phyloP scores from a whole-genome alignment of 2,329 filamentous ascomycete species.

The Pleurostoma richardsiae region DNA sequence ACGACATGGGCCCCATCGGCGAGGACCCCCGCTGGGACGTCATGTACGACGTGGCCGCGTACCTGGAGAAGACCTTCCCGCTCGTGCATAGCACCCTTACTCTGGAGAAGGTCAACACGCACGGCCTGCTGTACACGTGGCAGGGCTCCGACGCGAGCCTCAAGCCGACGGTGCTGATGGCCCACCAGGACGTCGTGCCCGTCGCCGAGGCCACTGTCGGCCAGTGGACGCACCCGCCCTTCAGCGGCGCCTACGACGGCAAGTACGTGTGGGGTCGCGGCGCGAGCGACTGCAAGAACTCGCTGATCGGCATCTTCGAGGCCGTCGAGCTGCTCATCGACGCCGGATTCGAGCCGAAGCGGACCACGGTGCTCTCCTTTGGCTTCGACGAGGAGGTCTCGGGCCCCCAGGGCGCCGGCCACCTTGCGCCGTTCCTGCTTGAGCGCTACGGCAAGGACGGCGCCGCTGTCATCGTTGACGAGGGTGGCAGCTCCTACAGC shows the following conservation, averaged over 20 bases:
- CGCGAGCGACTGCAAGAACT: constrained; percentile 56
- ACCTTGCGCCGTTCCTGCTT: constrained; percentile 39
- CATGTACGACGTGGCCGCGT: constrained; percentile 47
- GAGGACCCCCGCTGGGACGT: constrained; percentile 54
- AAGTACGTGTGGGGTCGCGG: constrained; percentile 58
- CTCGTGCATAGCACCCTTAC: constrained; percentile 39
- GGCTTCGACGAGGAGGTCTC: constrained; percentile 61
- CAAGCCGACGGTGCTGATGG: constrained; percentile 55
- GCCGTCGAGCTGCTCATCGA: constrained; percentile 50
- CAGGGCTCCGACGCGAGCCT: constrained; percentile 41
- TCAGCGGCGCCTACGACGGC: constrained; percentile 51
- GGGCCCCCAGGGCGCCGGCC: constrained; percentile 42
- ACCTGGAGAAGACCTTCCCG: constrained; percentile 46
- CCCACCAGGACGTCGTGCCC: constrained; percentile 62
- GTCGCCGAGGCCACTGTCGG: constrained; percentile 42
- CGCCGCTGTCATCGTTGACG: constrained; percentile 54
- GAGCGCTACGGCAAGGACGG: constrained; percentile 48
- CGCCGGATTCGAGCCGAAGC: constrained; percentile 44
- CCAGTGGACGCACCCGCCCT: constrained; percentile 58
- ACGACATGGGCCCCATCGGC: constrained; percentile 48
- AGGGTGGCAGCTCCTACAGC: constrained; percentile 43
- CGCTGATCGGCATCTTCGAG: constrained; percentile 51
- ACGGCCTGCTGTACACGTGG: constrained; percentile 56
- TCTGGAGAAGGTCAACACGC: constrained; percentile 52
- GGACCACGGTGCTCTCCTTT: constrained; percentile 54